Base-by-base conservation (phyloP, 2,329 filamentous ascomycete genomes). In the Ophiocordyceps camponoti-leonardi region DNA sequence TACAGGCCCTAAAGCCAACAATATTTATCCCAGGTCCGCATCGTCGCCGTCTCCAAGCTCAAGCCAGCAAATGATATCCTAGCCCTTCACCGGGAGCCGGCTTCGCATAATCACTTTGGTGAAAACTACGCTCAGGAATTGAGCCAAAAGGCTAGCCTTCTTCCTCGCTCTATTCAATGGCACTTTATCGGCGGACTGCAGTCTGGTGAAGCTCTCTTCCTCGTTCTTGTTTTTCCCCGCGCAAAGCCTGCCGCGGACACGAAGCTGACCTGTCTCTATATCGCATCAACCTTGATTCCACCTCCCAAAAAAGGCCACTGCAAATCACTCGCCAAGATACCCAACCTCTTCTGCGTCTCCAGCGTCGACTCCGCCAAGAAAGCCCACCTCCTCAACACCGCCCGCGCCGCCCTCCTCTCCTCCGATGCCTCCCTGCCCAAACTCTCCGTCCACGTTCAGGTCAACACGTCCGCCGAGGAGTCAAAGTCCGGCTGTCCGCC, bases 101-200 rank as follows among this genome's bases (percentile, higher is more conserved):
- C 67, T 28, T 62, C 66, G 1, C 84, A 88, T 46, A 53, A 70
- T 18, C 86, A 98, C 65, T 96, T 96, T 61, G 92, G 92, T 55
- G 92, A 98, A 66, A 98, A 98, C 69, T 98, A 98, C 67, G 73
- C 83, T 4, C 84, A 90, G 64, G 92, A 98, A 63, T 75, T 98
- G 45, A 72, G 74, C 48, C 83, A 94, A 60, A 98, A 98, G 64
- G 82, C 86, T 1, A 73, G 75, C 33, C 60, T 94, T 19, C 74
- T 98, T 12, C 90, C 92, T 0, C 66, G 67, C 41, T 73, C 72
- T 31, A 83, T 98, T 52, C 73, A 74, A 55, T 98, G 92, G 92
- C 92, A 98, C 64, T 95, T 96, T 63, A 98, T 96, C 60, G 92
- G 92, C 37, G 86, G 84, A 0, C 67, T 98, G 37, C 92, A 98